phyloP scores from a whole-genome alignment of 2,329 filamentous ascomycete species.

The Arthrocladium fulminans region DNA sequence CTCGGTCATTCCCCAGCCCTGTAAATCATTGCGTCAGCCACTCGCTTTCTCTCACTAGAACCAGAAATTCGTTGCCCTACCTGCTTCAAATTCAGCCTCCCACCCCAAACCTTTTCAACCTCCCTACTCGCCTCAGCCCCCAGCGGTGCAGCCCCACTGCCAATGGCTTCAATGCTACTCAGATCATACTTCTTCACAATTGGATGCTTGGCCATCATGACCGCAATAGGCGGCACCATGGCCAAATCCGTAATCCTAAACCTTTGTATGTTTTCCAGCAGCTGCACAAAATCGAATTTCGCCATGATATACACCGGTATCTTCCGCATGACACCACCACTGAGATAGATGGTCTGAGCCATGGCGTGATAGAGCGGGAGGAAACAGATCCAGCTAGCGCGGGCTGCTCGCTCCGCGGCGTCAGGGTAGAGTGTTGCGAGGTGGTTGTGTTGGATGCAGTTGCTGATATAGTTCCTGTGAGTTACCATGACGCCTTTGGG shows the following conservation, averaged over 20 bases:
- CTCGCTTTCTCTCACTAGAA: not conserved
- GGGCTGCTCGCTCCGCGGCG: constrained; percentile 36
- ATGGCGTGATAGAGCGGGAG: constrained; percentile 70
- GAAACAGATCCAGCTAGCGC: constrained; percentile 51
- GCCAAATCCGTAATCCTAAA: constrained; percentile 59
- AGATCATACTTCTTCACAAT: constrained; percentile 58
- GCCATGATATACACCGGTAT: constrained; percentile 69
- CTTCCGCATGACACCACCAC: constrained; percentile 47
- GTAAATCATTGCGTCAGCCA: not conserved
- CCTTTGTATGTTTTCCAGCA: constrained; percentile 59
- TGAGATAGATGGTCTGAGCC: constrained; percentile 62
- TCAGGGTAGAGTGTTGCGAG: constrained; percentile 37
- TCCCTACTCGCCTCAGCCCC: constrained; percentile 49
- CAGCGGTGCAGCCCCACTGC: constrained; percentile 62
- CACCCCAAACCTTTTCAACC: constrained; percentile 49
- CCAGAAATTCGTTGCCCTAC: not conserved
- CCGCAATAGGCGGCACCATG: constrained; percentile 66
- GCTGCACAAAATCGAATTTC: constrained; percentile 63
- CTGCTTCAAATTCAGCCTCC: constrained; percentile 50
- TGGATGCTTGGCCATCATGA: constrained; percentile 64
- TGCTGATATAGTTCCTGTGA: constrained; percentile 68
- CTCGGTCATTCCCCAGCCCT: constrained; percentile 83
- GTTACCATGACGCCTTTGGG: constrained; percentile 77
- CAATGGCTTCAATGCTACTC: constrained; percentile 52
- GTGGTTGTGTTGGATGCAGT: constrained; percentile 29